Evolutionary conservation across 768 basidiomycete species (phyloP), one percentile per base, ranked within the genome.

Genomic region (Lepiota subincarnata): DNA sequence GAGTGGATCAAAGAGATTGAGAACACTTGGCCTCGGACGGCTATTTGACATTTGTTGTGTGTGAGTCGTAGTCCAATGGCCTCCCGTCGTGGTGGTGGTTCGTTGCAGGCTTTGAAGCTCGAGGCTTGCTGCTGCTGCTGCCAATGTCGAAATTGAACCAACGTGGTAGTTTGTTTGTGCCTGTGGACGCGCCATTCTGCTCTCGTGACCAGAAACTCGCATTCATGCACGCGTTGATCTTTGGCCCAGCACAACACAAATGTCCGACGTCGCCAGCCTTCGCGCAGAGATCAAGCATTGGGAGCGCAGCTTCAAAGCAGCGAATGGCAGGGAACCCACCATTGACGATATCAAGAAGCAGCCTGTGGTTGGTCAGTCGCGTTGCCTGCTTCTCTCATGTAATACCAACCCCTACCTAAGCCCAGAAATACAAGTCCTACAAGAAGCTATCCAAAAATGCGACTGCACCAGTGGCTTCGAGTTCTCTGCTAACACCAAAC

Each of bases 371-470:
- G 87, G 89, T 91, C 52, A 59, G 82, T 68, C 40, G 13, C 45
- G 41, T 49, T 42, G 36, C 47, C 47, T 39, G 28, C 19, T 58
- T 36, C 13, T 47, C 16, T 41, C 41, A 6, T n/a, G 49, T 56
- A 50, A 20, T 37, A 53, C 60, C 61, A 63, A 57, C 44, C 53
- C 59, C 44, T 35, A 43, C 47, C 55, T 11, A 64, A 92, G 89
- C 86, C 56, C 78, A 81, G 59, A 90, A 87, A 66, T 92, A 92
- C 73, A 91, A 79, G 67, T 76, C 81, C 26, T 90, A 92, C 76
- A 92, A 91, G 76, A 83, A 78, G 55, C 76, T 91, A 34, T 78
- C 77, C 51, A 91, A 86, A 59, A 64, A 67, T 20, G 59, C 69
- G 0, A 56, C 67, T 26, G 56, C 56, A 22, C 46, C 55, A 6